Base-by-base conservation (phyloP, 371 early-diverging fungal species). In the Circinella minor region DNA sequence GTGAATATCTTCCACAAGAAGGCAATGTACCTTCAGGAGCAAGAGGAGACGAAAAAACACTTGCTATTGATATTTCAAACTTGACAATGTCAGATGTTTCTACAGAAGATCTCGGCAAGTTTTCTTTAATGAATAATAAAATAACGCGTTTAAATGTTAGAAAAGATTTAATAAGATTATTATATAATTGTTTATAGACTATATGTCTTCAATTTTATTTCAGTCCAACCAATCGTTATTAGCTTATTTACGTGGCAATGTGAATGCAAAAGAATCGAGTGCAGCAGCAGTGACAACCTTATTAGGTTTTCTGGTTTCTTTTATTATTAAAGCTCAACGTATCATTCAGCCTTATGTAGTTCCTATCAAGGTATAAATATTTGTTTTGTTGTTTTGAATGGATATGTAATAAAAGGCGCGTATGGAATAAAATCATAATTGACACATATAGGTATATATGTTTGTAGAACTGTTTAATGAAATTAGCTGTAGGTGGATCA, bases 61-160 rank as follows among this genome's bases (percentile, higher is more conserved):
- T 80, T 3, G 74, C 75, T 20, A 71, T 54, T 4, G 77, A 73
- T 47, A 75, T 80, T 47, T 70, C 80, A 2, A 68, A 48, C 6
- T 51, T 70, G 0, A 70, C 72, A 27, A 55, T 74, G 39, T 63
- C 75, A n/a, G 79, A 79, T 18, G 60, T 84, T 14, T 34, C 75
- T 13, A 77, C 74, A 1, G 60, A 76, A 11, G 76, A 82, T 68
- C 74, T 75, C 36, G 85, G 85, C 76, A 78, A 71, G 73, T 64
- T 39, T 48, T 36, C 34, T 13, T 18, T 14, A 4, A 51, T 7
- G 17, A 63, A 27, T 55, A 62, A 47, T 11, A 49, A 36, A 55
- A 61, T 34, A n/a, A 57, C 39, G 20, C 43, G 63, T 38, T 3
- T 43, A 0, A 43, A 9, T 43, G 0, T 9, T 48, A 17, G 39